Percentiles rank a stretch among this genome's conserved stretches.
These are phyloP conservation scores for Umbelopsis ramanniana DNA, from an alignment of 192 early-diverging fungal genomes.

Conservation along the genomic window DNA sequence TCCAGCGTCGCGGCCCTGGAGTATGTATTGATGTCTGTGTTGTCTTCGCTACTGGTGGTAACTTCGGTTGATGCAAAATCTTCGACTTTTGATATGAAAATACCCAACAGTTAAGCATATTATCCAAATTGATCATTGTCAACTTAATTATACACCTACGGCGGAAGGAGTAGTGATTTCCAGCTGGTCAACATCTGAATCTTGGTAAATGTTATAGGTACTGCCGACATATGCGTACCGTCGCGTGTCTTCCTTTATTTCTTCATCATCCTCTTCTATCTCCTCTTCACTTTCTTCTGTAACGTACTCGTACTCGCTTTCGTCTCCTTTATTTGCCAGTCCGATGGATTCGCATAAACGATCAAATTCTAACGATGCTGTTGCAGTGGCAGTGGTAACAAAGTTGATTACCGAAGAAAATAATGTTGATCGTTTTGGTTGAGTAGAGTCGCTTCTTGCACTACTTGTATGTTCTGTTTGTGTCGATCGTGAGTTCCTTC, in stretches of 20 bases:
- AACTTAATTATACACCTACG: neutral
- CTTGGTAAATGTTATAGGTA: neutral
- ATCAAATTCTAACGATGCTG: constrained; percentile 9
- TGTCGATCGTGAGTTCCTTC: constrained; percentile 6
- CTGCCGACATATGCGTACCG: too few species aligned
- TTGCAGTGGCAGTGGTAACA: constrained; percentile 14
- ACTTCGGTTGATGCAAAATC: neutral
- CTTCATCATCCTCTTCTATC: neutral
- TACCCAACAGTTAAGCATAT: too few species aligned
- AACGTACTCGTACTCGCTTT: constrained; percentile 14
- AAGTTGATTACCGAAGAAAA: constrained; percentile 10
- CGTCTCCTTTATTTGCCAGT: constrained; percentile 1
- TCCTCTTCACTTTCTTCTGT: constrained; percentile 7
- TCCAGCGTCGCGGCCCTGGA: neutral
- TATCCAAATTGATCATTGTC: neutral
- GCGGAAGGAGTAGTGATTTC: neutral
- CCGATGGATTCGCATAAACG: constrained; percentile 16
- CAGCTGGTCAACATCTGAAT: constrained; percentile 10
- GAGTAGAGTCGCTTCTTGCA: neutral
- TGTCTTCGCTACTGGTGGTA: neutral
- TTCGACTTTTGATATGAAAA: neutral
- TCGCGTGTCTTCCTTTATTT: neutral
- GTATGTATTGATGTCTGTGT: neutral
- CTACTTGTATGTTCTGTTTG: neutral
- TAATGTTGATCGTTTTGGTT: neutral